Conservation (phyloP, 805 yeast species). For the Teunomyces tritomae region DNA sequence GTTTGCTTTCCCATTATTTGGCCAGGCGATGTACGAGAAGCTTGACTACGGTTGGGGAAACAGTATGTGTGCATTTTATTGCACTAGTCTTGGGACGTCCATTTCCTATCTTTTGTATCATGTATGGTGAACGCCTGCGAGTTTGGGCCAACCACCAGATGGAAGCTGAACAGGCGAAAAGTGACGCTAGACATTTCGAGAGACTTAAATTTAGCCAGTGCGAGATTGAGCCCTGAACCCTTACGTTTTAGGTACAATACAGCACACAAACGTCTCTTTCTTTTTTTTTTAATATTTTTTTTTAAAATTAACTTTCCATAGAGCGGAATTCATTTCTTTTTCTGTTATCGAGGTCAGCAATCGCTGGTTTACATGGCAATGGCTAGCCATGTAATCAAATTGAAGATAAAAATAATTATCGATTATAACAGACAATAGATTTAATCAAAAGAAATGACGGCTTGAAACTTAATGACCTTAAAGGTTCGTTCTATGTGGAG, state of each 20-base stretch:
- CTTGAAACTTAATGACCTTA: too few relatives aligned
- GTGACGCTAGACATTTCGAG: conserved; percentile 21
- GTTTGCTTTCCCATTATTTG: conserved; percentile 37
- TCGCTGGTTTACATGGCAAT: too few relatives aligned
- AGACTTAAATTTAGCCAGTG: conserved; percentile 6
- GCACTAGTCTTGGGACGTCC: conserved; percentile 35
- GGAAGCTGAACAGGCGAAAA: conserved; percentile 20
- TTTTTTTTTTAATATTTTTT: neutral
- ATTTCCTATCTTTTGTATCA: conserved; percentile 35
- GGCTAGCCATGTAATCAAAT: too few relatives aligned
- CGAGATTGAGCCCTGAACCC: neutral
- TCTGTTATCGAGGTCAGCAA: too few relatives aligned
- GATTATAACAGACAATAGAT: too few relatives aligned
- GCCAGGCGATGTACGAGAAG: conserved; percentile 31
- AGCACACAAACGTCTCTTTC: neutral
- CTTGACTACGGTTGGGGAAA: conserved; percentile 42
- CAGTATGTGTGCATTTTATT: conserved; percentile 36
- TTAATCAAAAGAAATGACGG: too few relatives aligned
- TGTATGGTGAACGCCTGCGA: conserved; percentile 36
- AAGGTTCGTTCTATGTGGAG: too few relatives aligned
- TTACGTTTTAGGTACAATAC: too few relatives aligned
- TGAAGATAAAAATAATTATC: too few relatives aligned
- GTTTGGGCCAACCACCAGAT: conserved; percentile 31
- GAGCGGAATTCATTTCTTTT: neutral
- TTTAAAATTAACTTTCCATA: too few relatives aligned